Percentiles rank a stretch among this genome's conserved stretches.
These are phyloP conservation scores for Aureobasidium lini DNA, from an alignment of 2,329 filamentous ascomycete genomes.

Conservation along the genomic window DNA sequence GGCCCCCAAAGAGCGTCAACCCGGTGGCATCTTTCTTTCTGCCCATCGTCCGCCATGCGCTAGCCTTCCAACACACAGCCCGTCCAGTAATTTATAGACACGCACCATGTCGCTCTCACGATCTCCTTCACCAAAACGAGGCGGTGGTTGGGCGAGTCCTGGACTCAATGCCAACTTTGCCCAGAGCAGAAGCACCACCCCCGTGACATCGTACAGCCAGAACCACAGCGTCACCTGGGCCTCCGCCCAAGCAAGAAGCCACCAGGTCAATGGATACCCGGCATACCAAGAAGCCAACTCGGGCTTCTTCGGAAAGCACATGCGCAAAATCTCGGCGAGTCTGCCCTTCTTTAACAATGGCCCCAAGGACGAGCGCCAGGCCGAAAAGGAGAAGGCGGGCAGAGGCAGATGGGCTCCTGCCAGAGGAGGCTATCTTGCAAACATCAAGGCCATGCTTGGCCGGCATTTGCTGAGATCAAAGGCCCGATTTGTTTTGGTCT, in stretches of 20 bases:
- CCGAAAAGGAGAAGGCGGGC: slow-evolving; percentile 70
- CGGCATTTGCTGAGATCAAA: slow-evolving; percentile 52
- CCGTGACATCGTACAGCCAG: slow-evolving; percentile 35
- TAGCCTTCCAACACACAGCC: neutral
- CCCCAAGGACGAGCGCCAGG: slow-evolving; percentile 44
- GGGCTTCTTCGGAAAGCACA: slow-evolving; percentile 81
- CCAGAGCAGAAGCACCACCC: slow-evolving; percentile 19
- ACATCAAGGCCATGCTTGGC: slow-evolving; percentile 31
- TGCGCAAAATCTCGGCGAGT: slow-evolving; percentile 70
- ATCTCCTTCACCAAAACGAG: slow-evolving; percentile 76
- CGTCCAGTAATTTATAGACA: neutral
- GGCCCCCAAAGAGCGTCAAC: neutral
- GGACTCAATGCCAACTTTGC: slow-evolving; percentile 58
- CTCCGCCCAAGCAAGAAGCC: slow-evolving; percentile 68
- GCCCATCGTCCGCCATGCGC: slow-evolving; percentile 5
- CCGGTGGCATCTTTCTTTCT: neutral
- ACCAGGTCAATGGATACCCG: slow-evolving; percentile 65
- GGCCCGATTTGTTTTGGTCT: slow-evolving; percentile 52
- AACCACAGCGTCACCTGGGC: slow-evolving; percentile 68
- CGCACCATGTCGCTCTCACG: slow-evolving; percentile 72
- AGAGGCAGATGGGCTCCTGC: slow-evolving; percentile 50
- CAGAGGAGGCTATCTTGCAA: slow-evolving; percentile 28
- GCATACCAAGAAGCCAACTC: slow-evolving; percentile 71
- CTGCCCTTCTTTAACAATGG: slow-evolving; percentile 62
- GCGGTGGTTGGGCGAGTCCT: slow-evolving; percentile 83